Percentiles rank a stretch among this genome's conserved stretches.
phyloP scores from a whole-genome alignment of 139 green algal genomes.

The Edaphochlamys debaryana region DNA sequence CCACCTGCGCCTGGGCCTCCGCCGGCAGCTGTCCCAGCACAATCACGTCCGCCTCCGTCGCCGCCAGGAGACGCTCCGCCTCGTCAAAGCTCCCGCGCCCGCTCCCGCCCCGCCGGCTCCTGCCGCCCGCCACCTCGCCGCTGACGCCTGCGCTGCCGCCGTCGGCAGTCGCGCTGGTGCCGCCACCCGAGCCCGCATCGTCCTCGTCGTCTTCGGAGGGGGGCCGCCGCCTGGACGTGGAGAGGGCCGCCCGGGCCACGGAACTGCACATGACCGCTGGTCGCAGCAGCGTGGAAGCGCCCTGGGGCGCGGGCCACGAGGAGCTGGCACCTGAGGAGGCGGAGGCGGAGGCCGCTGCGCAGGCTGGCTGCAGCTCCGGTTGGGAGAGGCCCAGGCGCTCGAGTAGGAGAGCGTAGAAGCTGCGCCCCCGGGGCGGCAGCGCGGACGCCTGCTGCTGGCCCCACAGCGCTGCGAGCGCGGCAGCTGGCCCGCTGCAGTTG shows the following conservation, averaged over 20 bases:
- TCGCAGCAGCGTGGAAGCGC: no score
- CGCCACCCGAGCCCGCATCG: neutral
- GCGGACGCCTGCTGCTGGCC: neutral
- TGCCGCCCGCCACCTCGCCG: no score
- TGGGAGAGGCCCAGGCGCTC: neutral
- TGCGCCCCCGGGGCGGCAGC: neutral
- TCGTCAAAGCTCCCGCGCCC: no score
- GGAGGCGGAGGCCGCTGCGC: no score
- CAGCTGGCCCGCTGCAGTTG: constrained; percentile 14
- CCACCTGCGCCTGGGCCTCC: neutral
- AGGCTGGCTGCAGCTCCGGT: neutral
- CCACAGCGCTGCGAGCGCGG: constrained; percentile 24
- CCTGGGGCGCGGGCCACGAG: no score
- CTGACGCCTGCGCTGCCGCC: neutral
- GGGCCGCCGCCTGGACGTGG: neutral
- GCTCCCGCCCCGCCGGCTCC: no score
- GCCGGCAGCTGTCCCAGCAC: neutral
- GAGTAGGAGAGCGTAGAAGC: constrained; percentile 22
- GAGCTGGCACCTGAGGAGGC: no score
- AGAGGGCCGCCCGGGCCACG: neutral
- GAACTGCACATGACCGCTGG: neutral
- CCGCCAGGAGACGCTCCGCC: neutral
- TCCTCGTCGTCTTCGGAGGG: no score
- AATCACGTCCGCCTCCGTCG: neutral
- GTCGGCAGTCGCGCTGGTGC: neutral